phyloP scores from a whole-genome alignment of 768 basidiomycete genomes.

The Pleurotus djamor region DNA sequence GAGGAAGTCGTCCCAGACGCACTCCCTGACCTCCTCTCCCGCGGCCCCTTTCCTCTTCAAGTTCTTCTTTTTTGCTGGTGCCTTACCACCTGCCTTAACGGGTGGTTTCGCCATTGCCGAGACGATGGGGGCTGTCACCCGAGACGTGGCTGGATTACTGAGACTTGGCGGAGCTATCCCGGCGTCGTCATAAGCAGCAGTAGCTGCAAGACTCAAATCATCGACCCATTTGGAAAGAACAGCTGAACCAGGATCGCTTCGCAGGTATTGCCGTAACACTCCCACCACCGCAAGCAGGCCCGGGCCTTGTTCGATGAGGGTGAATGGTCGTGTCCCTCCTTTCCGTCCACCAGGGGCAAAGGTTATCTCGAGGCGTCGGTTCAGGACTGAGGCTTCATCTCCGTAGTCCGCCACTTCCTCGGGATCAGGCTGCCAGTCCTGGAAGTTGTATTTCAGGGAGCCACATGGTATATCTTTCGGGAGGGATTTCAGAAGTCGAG shows the following conservation, averaged over 20 bases:
- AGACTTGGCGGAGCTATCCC: background rate
- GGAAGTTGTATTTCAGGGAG: no score
- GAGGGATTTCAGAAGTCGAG: no score
- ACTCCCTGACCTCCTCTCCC: no score
- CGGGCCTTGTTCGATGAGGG: background rate
- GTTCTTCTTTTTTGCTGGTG: no score
- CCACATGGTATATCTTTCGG: constrained; percentile 1
- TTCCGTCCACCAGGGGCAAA: background rate
- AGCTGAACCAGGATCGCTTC: background rate
- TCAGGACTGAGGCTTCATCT: background rate
- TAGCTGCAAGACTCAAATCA: background rate
- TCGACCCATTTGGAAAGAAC: background rate
- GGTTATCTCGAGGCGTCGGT: background rate
- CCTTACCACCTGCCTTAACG: no score
- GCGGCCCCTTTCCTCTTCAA: no score
- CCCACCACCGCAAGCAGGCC: background rate
- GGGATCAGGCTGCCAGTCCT: no score
- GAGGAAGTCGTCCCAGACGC: no score
- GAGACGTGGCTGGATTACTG: background rate
- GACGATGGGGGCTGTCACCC: background rate
- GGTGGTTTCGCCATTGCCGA: background rate
- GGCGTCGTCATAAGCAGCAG: background rate
- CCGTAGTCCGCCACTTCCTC: no score
- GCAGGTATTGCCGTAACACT: background rate
- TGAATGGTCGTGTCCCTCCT: background rate